Percentiles rank a stretch among this genome's conserved stretches.
Conservation (phyloP, 2,329 filamentous ascomycete species). For the Alternaria brassicicola region DNA sequence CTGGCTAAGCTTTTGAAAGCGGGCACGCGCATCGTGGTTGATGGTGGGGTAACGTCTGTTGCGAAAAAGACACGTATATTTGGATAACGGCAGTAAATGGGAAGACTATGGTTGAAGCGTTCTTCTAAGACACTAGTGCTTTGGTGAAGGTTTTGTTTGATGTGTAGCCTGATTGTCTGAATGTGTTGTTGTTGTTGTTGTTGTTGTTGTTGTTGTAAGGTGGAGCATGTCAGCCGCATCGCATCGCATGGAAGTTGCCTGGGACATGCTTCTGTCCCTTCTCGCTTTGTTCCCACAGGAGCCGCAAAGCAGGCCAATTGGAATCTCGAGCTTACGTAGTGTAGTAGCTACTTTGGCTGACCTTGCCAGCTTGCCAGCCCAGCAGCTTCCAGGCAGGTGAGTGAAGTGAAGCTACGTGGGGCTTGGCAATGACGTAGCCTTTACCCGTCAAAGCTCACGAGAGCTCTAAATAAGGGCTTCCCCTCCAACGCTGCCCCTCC, state of each 20-base stretch:
- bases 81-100: slow-evolving; percentile 26
- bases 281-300: slow-evolving; percentile 20
- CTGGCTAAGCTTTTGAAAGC: no score
- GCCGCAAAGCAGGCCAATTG: slow-evolving; percentile 16
- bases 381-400: not conserved
- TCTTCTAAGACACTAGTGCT: no score
- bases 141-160: no score
- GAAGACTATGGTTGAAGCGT: slow-evolving; percentile 16
- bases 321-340: not conserved
- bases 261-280: not conserved
- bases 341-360: not conserved
- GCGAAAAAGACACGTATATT: slow-evolving; percentile 25
- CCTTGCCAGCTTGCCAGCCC: not conserved
- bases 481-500: slow-evolving; percentile 43
- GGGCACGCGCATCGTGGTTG: slow-evolving; percentile 28
- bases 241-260: not conserved
- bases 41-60: slow-evolving; percentile 12
- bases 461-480: slow-evolving; percentile 40
- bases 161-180: no score
- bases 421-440: slow-evolving; percentile 44
- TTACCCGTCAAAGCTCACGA: slow-evolving; percentile 27
- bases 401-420: no score
- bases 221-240: not conserved
- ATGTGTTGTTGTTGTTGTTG: not conserved
- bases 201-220: no score